Evolutionary conservation across 768 basidiomycete species (phyloP).

Genomic region (Lactarius vividus): DNA sequence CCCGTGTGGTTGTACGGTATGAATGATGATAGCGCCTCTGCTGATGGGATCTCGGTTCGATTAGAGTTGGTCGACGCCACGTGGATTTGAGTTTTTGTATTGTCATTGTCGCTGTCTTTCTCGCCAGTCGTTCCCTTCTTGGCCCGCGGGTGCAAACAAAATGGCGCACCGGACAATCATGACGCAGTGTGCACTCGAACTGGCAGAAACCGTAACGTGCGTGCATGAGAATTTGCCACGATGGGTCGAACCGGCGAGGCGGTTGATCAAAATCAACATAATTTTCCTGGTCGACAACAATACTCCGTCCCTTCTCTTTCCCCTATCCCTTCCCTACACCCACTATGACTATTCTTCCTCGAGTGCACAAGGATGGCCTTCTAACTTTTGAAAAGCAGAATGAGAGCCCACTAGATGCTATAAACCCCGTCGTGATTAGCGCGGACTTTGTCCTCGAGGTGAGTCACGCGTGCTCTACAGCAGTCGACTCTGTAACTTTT

Average conservation of each 20-base stretch:
- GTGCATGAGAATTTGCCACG: conserved; percentile 1
- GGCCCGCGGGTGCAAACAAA: neutral
- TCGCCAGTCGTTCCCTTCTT: neutral
- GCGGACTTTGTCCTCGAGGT: conserved; percentile 28
- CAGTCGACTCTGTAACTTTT: neutral
- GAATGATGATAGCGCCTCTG: neutral
- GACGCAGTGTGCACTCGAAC: neutral
- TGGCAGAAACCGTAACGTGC: neutral
- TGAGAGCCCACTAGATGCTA: neutral
- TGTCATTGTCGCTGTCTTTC: too few species aligned
- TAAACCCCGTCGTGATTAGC: conserved; percentile 26
- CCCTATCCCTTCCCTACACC: neutral
- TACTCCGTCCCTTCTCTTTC: neutral
- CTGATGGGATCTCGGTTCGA: neutral
- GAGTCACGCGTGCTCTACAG: neutral
- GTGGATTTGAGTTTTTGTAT: neutral
- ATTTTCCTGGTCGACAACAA: neutral
- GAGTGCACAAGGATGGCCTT: conserved; percentile 2
- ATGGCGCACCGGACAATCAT: too few species aligned
- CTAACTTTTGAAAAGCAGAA: conserved; percentile 12
- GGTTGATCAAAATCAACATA: neutral
- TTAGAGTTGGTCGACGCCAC: neutral
- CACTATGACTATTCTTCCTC: conserved; percentile 24
- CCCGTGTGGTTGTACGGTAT: neutral
- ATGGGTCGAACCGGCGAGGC: neutral